phyloP scores from a whole-genome alignment of 805 yeast species.

The Schizosaccharomyces japonicus region DNA sequence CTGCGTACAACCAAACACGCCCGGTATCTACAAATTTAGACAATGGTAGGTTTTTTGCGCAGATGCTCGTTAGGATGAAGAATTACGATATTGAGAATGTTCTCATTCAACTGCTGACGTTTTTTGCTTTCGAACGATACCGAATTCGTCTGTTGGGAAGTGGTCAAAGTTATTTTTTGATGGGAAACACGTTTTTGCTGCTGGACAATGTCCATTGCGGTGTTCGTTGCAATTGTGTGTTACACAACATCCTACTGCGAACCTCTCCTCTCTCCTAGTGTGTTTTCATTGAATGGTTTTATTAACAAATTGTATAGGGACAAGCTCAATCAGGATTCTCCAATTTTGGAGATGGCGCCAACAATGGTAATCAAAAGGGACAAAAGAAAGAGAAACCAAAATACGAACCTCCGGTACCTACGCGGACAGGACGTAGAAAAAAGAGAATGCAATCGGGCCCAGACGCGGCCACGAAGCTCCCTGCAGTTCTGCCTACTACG shows the following conservation, averaged over 20 bases:
- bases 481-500: slow-evolving; percentile 72
- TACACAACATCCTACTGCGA: background rate
- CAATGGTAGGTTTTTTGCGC: no score
- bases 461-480: slow-evolving; percentile 69
- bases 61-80: no score
- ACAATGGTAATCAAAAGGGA: slow-evolving; percentile 13
- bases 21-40: no score
- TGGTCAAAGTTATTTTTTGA: no score
- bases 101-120: no score
- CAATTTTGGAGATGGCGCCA: slow-evolving; percentile 14
- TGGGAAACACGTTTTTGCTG: no score
- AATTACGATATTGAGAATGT: no score
- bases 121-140: no score
- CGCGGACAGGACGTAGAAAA: slow-evolving; percentile 68
- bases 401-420: slow-evolving; percentile 95
- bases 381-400: slow-evolving; percentile 48
- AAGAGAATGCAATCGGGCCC: slow-evolving; percentile 51
- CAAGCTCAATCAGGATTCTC: slow-evolving; percentile 17
- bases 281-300: background rate
- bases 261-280: background rate
- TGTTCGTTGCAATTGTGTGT: background rate
- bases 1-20: no score
- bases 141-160: no score
- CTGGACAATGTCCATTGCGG: no score
- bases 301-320: slow-evolving; percentile 11